Percentiles rank a stretch among this genome's conserved stretches.
Evolutionary conservation across 2,329 filamentous ascomycete genomes (phyloP).

Genomic region (Pseudopithomyces chartarum): DNA sequence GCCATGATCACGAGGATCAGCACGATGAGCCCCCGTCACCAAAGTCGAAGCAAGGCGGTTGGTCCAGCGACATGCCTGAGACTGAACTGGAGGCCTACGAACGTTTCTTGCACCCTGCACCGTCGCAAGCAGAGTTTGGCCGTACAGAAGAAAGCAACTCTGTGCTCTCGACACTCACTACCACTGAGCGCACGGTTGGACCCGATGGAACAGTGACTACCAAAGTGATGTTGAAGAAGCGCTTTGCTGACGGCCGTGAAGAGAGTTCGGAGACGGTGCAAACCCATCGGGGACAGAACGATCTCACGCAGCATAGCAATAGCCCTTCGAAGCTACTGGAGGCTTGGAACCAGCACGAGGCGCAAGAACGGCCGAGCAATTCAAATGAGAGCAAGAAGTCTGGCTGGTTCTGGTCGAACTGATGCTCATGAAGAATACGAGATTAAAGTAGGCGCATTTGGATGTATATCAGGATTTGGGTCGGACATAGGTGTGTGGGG

Average conservation of each 20-base stretch:
- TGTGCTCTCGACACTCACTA: slow-evolving; percentile 62
- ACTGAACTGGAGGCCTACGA: slow-evolving; percentile 62
- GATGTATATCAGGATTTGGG: background rate
- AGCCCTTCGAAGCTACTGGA: slow-evolving; percentile 6
- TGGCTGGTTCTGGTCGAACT: slow-evolving; percentile 42
- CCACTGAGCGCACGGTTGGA: slow-evolving; percentile 59
- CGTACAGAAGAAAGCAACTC: slow-evolving; percentile 29
- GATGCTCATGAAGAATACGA: background rate
- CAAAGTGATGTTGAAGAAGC: slow-evolving; percentile 61
- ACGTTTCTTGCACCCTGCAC: slow-evolving; percentile 47
- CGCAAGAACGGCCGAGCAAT: slow-evolving; percentile 5
- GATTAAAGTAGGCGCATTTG: background rate
- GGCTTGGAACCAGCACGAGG: slow-evolving; percentile 3
- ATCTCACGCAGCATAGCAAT: background rate
- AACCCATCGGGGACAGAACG: slow-evolving; percentile 39
- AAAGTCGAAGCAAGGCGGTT: slow-evolving; percentile 18
- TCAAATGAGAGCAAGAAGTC: slow-evolving; percentile 17
- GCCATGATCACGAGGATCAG: slow-evolving; percentile 37
- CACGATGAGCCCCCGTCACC: slow-evolving; percentile 42
- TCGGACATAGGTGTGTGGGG: background rate
- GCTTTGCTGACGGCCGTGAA: slow-evolving; percentile 65
- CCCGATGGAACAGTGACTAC: slow-evolving; percentile 64
- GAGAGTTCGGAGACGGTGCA: slow-evolving; percentile 62
- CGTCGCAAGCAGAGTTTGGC: slow-evolving; percentile 12
- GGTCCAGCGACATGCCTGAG: slow-evolving; percentile 13